phyloP scores from a whole-genome alignment of 495 filamentous ascomycete species.

The Penicillium ucsense region DNA sequence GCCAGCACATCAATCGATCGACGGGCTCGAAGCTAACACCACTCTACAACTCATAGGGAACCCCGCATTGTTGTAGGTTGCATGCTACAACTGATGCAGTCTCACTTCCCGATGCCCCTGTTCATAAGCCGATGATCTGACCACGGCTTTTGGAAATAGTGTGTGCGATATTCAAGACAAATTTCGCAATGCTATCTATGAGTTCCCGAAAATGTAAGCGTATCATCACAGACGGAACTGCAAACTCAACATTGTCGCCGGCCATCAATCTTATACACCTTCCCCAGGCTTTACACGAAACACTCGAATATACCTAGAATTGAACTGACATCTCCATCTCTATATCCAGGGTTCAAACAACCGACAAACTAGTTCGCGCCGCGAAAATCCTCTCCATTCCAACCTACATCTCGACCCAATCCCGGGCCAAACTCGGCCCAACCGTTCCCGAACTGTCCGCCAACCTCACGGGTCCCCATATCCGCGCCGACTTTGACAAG shows the following conservation, averaged over 20 bases:
- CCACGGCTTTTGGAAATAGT: slow-evolving; percentile 34
- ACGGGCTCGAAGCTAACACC: slow-evolving; percentile 9
- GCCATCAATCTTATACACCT: background rate
- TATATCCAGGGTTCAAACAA: slow-evolving; percentile 19
- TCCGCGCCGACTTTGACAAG: slow-evolving; percentile 63
- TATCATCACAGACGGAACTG: too few relatives aligned
- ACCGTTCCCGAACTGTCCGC: slow-evolving; percentile 59
- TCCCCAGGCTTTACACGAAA: background rate
- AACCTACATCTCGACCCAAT: slow-evolving; percentile 78
- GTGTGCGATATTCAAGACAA: slow-evolving; percentile 95
- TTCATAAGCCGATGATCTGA: background rate
- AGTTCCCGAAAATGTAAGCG: slow-evolving; percentile 67
- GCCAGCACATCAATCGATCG: background rate
- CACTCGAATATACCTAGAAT: background rate
- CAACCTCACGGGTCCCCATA: slow-evolving; percentile 28
- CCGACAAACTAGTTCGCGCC: slow-evolving; percentile 33
- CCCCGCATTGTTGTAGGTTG: slow-evolving; percentile 57
- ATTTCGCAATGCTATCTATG: slow-evolving; percentile 71
- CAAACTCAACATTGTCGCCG: too few relatives aligned
- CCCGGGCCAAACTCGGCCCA: slow-evolving; percentile 59
- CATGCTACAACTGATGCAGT: background rate
- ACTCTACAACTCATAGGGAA: slow-evolving; percentile 35
- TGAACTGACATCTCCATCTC: background rate
- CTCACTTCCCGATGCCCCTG: background rate
- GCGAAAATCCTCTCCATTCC: slow-evolving; percentile 61